A percentile compares a stretch with the other conserved stretches of the same genome.
phyloP scores from a whole-genome alignment of 2,329 filamentous ascomycete species.

The Clonostachys rosea region DNA sequence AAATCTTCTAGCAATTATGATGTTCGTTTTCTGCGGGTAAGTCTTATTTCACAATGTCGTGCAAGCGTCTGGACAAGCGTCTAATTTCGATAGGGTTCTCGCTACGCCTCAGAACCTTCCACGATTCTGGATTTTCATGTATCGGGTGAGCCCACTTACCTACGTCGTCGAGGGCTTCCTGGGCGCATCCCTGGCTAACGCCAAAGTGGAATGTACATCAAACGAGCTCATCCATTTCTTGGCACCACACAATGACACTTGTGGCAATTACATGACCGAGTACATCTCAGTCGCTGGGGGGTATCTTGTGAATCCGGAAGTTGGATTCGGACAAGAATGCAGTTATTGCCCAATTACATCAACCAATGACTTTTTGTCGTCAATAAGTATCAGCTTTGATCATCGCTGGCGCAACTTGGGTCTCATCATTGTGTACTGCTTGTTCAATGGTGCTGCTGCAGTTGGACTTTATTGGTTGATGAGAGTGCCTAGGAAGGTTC shows the following conservation, averaged over 20 bases:
- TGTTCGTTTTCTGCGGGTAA: constrained; percentile 19
- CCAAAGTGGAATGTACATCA: constrained; percentile 50
- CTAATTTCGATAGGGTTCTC: constrained; percentile 37
- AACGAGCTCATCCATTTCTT: constrained; percentile 63
- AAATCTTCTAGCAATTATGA: too few relatives aligned
- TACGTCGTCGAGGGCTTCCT: constrained; percentile 68
- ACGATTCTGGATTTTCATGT: constrained; percentile 75
- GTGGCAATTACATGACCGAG: constrained; percentile 45
- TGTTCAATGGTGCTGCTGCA: constrained; percentile 45
- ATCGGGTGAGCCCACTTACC: constrained; percentile 68
- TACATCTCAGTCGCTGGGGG: constrained; percentile 43
- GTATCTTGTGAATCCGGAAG: constrained; percentile 23
- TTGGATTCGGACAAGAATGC: constrained; percentile 26
- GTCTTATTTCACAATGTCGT: constrained; percentile 28
- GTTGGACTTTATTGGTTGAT: constrained; percentile 22
- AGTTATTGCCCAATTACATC: constrained; percentile 40
- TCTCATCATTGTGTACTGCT: constrained; percentile 46
- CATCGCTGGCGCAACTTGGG: constrained; percentile 61
- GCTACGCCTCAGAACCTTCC: constrained; percentile 58
- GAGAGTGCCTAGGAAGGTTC: background rate
- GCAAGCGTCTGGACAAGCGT: constrained; percentile 41
- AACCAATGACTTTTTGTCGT: constrained; percentile 39
- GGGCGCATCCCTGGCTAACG: constrained; percentile 58
- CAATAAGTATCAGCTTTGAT: constrained; percentile 39
- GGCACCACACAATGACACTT: constrained; percentile 48